Evolutionary conservation across 768 basidiomycete species (phyloP).

Genomic region (Porphyrellus cyaneotinctus): DNA sequence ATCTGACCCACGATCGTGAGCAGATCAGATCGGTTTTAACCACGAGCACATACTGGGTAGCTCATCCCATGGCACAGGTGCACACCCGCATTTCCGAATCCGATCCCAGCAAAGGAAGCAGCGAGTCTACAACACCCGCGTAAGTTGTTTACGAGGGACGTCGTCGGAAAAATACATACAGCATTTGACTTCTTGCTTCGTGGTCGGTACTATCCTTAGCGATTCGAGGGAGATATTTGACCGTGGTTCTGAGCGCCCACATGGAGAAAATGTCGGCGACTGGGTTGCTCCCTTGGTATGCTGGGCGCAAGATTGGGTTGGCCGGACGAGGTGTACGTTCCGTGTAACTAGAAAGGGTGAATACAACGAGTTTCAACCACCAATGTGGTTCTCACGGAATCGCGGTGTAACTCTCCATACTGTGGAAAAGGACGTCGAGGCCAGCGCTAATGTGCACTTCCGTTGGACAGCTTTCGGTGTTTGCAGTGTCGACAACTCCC

Average conservation of each 20-base stretch:
- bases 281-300: slow-evolving; percentile 91
- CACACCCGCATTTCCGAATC: slow-evolving; percentile 91
- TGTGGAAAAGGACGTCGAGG: slow-evolving; percentile 93
- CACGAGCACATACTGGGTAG: slow-evolving; percentile 57
- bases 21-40: not conserved
- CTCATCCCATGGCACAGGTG: slow-evolving; percentile 90
- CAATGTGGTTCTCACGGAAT: slow-evolving; percentile 61
- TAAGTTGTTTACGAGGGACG: not conserved
- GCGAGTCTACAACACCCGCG: slow-evolving; percentile 56
- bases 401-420: slow-evolving; percentile 90
- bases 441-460: slow-evolving; percentile 93
- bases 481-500: slow-evolving; percentile 83
- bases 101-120: slow-evolving; percentile 91
- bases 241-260: slow-evolving; percentile 89
- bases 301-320: slow-evolving; percentile 88
- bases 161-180: slow-evolving; percentile 44
- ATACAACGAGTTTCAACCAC: not conserved
- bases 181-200: slow-evolving; percentile 88
- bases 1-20: slow-evolving; percentile 46
- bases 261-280: slow-evolving; percentile 94
- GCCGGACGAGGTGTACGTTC: slow-evolving; percentile 85
- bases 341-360: slow-evolving; percentile 55
- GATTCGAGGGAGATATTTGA: slow-evolving; percentile 84
- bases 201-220: slow-evolving; percentile 73
- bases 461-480: slow-evolving; percentile 89